Conservation (phyloP, 805 yeast species). For the Metschnikowia koreensis region DNA sequence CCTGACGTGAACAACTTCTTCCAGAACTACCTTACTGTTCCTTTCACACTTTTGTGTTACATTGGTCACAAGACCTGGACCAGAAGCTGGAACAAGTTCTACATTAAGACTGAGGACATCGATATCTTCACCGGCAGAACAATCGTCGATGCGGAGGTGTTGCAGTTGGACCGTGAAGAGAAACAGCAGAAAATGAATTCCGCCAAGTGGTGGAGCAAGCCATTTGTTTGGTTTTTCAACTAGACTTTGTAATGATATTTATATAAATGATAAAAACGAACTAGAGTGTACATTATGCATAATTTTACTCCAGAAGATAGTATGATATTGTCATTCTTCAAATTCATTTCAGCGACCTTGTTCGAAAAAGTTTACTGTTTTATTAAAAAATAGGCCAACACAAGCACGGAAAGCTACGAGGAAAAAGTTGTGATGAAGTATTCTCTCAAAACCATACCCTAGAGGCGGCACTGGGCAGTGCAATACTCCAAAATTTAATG, state of each 20-base stretch:
- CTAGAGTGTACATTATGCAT: not conserved
- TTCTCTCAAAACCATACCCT: too few relatives aligned
- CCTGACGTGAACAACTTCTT: constrained; percentile 28
- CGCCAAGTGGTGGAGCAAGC: constrained; percentile 18
- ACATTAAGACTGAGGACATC: constrained; percentile 21
- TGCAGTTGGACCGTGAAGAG: constrained; percentile 26
- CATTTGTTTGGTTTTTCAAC: constrained; percentile 19
- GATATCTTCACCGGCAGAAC: constrained; percentile 23
- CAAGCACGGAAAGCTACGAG: too few relatives aligned
- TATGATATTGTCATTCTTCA: too few relatives aligned
- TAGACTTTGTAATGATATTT: constrained; percentile 5
- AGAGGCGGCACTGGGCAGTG: too few relatives aligned
- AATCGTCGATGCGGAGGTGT: constrained; percentile 23
- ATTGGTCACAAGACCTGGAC: constrained; percentile 25
- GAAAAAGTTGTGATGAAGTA: too few relatives aligned
- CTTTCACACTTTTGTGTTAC: constrained; percentile 23
- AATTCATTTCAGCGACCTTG: too few relatives aligned
- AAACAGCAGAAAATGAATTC: constrained; percentile 14
- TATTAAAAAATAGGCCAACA: too few relatives aligned
- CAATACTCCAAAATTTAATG: too few relatives aligned
- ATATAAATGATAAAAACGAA: constrained; percentile 3
- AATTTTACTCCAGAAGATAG: too few relatives aligned
- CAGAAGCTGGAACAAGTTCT: constrained; percentile 22
- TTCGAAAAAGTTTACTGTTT: too few relatives aligned
- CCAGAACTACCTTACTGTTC: constrained; percentile 28